Evolutionary conservation across 441 rosid genomes (phyloP), one percentile per base, ranked within the genome.

Genomic region (Populus hybrid): DNA sequence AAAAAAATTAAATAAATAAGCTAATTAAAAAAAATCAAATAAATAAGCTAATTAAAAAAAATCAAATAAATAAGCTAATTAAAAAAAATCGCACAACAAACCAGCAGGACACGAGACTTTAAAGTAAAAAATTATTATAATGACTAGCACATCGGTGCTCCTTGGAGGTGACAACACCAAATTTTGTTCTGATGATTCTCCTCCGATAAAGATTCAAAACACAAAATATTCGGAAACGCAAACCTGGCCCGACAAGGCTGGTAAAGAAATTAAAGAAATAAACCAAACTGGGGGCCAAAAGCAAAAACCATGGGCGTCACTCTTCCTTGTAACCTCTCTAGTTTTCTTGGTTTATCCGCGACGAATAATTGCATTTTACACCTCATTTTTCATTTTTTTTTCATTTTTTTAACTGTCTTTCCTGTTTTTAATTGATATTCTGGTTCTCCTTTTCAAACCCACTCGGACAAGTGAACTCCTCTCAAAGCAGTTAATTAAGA

Each of bases 221-320:
- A 53, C 61, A 53, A 53, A 18, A 53, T 16, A 28, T 8, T 50
- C 32, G 12, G 6, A 14, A 72, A 11, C 14, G 50, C n/a, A n/a
- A 10, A 69, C 46, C 24, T 21, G 26, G 5, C 18, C 42, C 53
- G 30, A 70, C 10, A 6, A 38, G 24, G 14, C 5, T 34, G 23
- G 23, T 24, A 24, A 24, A 24, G 24, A 24, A 24, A 24, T 24
- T n/a, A 32, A 30, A 1, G 67, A 8, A 5, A 4, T 10, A 57
- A 76, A 76, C 78, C 68, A 36, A 53, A 53, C 61, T 1, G 61
- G 28, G 75, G 70, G 65, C 75, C 46, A 53, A 23, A 3, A 10
- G 10, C 75, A 11, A 2, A 77, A 77, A 77, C 80, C 65, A 20
- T 64, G 75, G 75, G 74, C 80, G 53, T 3, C 61, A 53, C 61